Evolutionary conservation across 2,329 filamentous ascomycete genomes (phyloP).

Genomic region (Hymenoscyphus infarciens): DNA sequence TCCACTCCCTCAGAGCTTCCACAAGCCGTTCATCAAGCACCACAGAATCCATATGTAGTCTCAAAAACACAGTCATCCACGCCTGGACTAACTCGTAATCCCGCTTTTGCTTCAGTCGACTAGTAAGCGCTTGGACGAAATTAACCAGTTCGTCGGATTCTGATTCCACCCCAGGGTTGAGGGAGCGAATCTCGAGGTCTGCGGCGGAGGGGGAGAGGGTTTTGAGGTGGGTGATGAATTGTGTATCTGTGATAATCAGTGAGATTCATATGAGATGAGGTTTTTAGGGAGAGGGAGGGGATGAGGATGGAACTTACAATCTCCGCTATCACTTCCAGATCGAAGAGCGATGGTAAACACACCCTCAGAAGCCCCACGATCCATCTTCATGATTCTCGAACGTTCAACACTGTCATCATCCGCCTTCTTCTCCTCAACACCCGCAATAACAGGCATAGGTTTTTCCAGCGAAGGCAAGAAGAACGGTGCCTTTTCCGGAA

Average conservation of each 20-base stretch:
- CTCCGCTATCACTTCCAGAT: constrained; percentile 48
- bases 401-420: constrained; percentile 44
- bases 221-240: constrained; percentile 76
- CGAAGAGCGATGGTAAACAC: constrained; percentile 56
- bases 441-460: constrained; percentile 18
- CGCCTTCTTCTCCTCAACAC: constrained; percentile 29
- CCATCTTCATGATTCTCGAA: constrained; percentile 68
- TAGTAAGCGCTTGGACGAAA: constrained; percentile 80
- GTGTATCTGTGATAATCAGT: constrained; percentile 45
- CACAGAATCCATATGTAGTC: constrained; percentile 66
- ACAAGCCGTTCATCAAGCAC: constrained; percentile 46
- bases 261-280: constrained; percentile 14
- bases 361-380: constrained; percentile 54
- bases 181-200: constrained; percentile 85
- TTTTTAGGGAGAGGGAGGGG: background rate
- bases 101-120: constrained; percentile 60
- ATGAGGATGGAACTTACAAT: constrained; percentile 53
- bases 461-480: constrained; percentile 71
- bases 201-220: constrained; percentile 77
- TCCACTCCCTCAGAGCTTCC: constrained; percentile 64
- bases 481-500: constrained; percentile 91
- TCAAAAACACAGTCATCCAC: constrained; percentile 94
- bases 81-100: constrained; percentile 95
- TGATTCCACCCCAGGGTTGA: constrained; percentile 46
- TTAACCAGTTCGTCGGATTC: constrained; percentile 67